phyloP scores from a whole-genome alignment of 2,329 filamentous ascomycete species.

The Diaporthe longicolla region DNA sequence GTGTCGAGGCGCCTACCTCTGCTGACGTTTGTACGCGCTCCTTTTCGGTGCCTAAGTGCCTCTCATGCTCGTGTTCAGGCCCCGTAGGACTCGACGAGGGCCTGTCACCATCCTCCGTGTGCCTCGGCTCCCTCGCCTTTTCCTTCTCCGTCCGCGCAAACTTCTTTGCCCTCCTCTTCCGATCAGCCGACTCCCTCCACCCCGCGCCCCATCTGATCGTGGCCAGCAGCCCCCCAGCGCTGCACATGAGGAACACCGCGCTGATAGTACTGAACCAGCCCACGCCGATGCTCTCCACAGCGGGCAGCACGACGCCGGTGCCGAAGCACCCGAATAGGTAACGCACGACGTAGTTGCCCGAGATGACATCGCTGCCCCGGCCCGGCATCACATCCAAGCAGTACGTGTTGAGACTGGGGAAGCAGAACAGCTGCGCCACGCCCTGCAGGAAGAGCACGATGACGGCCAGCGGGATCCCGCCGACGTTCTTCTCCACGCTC shows the following conservation, averaged over 20 bases:
- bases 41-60: neutral
- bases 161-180: conserved; percentile 57
- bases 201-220: conserved; percentile 63
- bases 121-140: neutral
- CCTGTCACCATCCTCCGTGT: neutral
- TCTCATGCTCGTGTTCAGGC: neutral
- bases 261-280: conserved; percentile 86
- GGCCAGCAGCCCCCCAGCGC: conserved; percentile 61
- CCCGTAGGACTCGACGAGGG: neutral
- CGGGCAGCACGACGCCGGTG: conserved; percentile 80
- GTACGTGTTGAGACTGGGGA: conserved; percentile 79
- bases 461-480: conserved; percentile 67
- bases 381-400: conserved; percentile 86
- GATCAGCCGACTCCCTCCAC: conserved; percentile 70
- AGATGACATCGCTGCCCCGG: conserved; percentile 79
- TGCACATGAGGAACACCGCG: conserved; percentile 66
- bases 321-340: conserved; percentile 82
- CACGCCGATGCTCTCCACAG: conserved; percentile 80
- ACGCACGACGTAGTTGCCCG: conserved; percentile 83
- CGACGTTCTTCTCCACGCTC: conserved; percentile 55
- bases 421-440: conserved; percentile 77
- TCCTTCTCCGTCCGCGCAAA: conserved; percentile 41
- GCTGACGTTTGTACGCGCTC: neutral
- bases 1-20: neutral
- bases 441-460: conserved; percentile 79